Conservation (phyloP, 208 protist genomes). For the Zelonia costaricensis region DNA sequence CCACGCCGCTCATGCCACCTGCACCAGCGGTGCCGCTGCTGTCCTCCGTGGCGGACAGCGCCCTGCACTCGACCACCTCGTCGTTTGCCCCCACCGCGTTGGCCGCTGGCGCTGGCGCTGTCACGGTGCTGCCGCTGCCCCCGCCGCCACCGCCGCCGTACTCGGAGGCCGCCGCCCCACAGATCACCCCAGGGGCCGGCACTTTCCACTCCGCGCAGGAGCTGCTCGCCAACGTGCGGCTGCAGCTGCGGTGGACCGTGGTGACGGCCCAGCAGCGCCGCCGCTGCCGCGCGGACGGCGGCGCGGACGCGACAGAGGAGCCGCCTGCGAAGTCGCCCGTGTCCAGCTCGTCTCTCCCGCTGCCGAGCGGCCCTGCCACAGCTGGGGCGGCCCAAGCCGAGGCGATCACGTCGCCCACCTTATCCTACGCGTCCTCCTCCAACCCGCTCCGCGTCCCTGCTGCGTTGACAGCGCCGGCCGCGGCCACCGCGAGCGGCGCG, state of each 20-base stretch:
- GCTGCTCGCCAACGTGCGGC: constrained; percentile 16
- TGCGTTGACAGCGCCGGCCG: background rate
- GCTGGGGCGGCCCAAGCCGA: constrained; percentile 2
- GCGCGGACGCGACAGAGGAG: background rate
- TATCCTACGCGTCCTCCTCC: too few species aligned
- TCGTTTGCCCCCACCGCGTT: background rate
- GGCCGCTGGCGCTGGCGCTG: background rate
- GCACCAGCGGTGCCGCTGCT: too few species aligned
- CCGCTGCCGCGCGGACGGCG: background rate
- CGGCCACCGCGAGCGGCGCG: constrained; percentile 1
- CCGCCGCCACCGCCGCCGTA: constrained; percentile 23
- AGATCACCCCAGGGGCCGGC: constrained; percentile 4
- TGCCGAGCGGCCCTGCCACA: background rate
- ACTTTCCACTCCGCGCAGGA: constrained; percentile 14
- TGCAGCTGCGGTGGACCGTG: constrained; percentile 20
- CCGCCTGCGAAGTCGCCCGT: background rate
- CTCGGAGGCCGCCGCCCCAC: constrained; percentile 1
- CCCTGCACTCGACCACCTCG: background rate
- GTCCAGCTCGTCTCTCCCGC: background rate
- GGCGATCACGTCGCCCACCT: too few species aligned
- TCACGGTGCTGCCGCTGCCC: background rate
- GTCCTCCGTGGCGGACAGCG: background rate
- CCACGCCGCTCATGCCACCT: too few species aligned
- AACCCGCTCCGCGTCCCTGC: too few species aligned
- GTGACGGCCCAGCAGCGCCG: constrained; percentile 2